Evolutionary conservation across 192 early-diverging fungal genomes (phyloP), one percentile per base, ranked within the genome.

Genomic region (Linnemannia zychae): DNA sequence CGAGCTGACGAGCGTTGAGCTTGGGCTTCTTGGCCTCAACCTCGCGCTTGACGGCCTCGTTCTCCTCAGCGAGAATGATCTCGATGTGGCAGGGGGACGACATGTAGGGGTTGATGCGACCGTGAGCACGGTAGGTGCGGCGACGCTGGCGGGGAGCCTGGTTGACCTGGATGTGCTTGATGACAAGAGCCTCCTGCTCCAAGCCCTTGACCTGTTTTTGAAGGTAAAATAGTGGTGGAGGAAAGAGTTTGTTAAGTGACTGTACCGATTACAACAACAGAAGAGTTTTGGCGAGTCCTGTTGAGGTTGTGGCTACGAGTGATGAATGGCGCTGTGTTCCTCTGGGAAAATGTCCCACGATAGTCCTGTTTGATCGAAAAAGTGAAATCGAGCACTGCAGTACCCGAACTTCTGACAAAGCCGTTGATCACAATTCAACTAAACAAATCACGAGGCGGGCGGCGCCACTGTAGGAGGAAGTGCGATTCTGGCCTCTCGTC

Each of bases 81-180:
- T 99, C 98, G 84, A 98, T 94, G 93, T 99, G 97, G 90, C 96
- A 98, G 66, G 97, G 98, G 91, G 93, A 93, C 89, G 91, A 92
- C 96, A 96, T 95, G 96, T 97, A 99, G 78, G 97, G 91, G 89
- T 92, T 92, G 86, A 87, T 89, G 72, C 82, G 86, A 82, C 98
- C 98, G 94, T 99, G 98, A 84, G 98, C 98, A 93, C 98, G 96
- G 96, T 95, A 98, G 48, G 97, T 98, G 88, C 98, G 91, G 87
- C 98, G 95, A 82, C 98, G 96, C 90, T 97, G 96, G 92, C 97
- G 97, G 87, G 96, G 96, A 80, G 98, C 98, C 88, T 97, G 95
- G 94, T 99, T 98, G 90, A 99, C 97, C 91, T 97, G 94, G 79
- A 99, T 96, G 94, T 98, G 95, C 92, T 95, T 94, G 88, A 99